phyloP scores from a whole-genome alignment of 78 protist genomes.

The slime mould (Dictyostelium discoideum) region dicty_2.7 NC_007088.5:3462001-3462500 shows the following conservation, averaged over 20 bases:
- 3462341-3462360: conserved; percentile 61
- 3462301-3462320: conserved; percentile 43
- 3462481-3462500: not conserved
- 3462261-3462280: not conserved
- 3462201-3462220: conserved; percentile 22
- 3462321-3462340: conserved; percentile 43
- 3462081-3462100: no score
- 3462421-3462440: conserved; percentile 32
- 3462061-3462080: no score
- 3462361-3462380: conserved; percentile 45
- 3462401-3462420: not conserved
- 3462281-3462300: not conserved
- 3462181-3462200: conserved; percentile 33
- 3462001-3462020: no score
- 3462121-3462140: no score
- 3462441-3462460: not conserved
- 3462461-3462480: not conserved
- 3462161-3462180: conserved; percentile 39
- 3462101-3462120: no score
- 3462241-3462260: conserved; percentile 1
- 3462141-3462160: conserved; percentile 56
- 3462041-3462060: not conserved
- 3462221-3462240: conserved; percentile 14
- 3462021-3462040: no score
- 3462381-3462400: conserved; percentile 40